A percentile compares a stretch with the other conserved stretches of the same genome.
These are phyloP conservation scores for Neurospora cerealis DNA, from an alignment of 495 filamentous ascomycete species.

Conservation along the genomic window DNA sequence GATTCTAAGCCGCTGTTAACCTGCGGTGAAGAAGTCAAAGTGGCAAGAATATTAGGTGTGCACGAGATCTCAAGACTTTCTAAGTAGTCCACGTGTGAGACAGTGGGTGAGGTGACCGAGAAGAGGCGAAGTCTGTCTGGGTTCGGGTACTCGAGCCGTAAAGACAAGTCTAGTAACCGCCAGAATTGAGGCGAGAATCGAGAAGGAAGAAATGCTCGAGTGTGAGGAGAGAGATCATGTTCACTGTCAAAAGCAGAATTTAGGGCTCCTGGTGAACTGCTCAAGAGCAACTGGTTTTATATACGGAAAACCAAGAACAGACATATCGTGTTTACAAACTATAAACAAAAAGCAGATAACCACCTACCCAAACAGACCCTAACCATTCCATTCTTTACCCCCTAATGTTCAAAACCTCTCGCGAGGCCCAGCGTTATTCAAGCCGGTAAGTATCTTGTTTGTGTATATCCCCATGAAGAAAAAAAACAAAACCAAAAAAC, in stretches of 20 bases:
- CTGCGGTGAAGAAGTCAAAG: not conserved
- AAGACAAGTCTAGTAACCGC: not conserved
- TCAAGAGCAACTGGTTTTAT: not conserved
- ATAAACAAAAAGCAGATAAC: not conserved
- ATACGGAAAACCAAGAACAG: not conserved
- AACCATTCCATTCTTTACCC: not conserved
- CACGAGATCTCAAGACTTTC: not conserved
- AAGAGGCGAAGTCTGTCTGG: not conserved
- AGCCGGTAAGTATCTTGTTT: not conserved
- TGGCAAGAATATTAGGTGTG: not conserved
- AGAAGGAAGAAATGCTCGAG: no score
- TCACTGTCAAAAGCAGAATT: not conserved
- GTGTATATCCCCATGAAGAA: not conserved
- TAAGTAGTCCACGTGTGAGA: not conserved
- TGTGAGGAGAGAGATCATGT: not conserved
- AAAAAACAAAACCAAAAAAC: not conserved
- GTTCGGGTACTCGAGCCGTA: not conserved
- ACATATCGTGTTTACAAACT: not conserved
- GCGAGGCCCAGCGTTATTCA: not conserved
- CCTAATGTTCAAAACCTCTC: not conserved
- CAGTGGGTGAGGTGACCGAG: not conserved
- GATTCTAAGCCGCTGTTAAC: not conserved
- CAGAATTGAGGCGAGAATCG: no score
- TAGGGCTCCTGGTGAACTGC: not conserved
- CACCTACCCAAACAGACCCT: not conserved